These are phyloP conservation scores for Pistacia vera DNA, from an alignment of 345 rosid species.

Conservation along the genomic window DNA sequence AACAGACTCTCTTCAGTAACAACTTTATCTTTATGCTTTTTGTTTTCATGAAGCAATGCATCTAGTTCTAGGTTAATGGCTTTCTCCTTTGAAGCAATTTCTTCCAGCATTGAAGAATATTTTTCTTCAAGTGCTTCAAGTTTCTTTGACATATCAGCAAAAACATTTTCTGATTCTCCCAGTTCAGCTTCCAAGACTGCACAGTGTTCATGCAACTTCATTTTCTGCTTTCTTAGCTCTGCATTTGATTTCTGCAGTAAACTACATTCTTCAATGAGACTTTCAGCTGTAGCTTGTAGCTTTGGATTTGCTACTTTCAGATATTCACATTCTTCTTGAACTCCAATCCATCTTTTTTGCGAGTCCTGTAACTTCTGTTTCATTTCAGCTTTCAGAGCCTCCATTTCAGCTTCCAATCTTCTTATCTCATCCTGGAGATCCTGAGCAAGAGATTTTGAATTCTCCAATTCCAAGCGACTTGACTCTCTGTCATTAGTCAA, in stretches of 20 bases:
- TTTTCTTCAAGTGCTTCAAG: conserved; percentile 57
- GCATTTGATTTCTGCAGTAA: conserved; percentile 56
- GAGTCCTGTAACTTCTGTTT: conserved; percentile 47
- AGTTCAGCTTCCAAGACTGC: conserved; percentile 57
- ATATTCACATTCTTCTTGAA: conserved; percentile 55
- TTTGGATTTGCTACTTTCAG: conserved; percentile 53
- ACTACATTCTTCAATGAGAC: conserved; percentile 58
- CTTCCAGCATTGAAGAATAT: conserved; percentile 49
- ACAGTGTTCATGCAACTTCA: conserved; percentile 47
- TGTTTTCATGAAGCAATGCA: conserved; percentile 53
- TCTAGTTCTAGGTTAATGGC: conserved; percentile 57
- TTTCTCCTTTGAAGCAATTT: conserved; percentile 56
- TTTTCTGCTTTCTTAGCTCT: conserved; percentile 49
- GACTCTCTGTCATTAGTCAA: conserved; percentile 57
- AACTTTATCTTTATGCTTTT: conserved; percentile 37
- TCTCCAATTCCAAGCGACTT: conserved; percentile 51
- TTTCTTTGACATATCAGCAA: conserved; percentile 36
- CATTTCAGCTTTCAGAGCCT: conserved; percentile 44
- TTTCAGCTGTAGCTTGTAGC: conserved; percentile 58
- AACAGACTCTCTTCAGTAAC: conserved; percentile 36
- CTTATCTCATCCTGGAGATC: conserved; percentile 46
- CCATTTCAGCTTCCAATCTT: conserved; percentile 46
- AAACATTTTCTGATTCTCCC: conserved; percentile 43
- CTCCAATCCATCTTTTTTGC: conserved; percentile 52
- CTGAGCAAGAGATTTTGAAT: conserved; percentile 41